Evolutionary conservation across 306 rosid species (phyloP), one percentile per base, ranked within the genome.

Genomic region (Cotoneaster glaucophyllus): DNA sequence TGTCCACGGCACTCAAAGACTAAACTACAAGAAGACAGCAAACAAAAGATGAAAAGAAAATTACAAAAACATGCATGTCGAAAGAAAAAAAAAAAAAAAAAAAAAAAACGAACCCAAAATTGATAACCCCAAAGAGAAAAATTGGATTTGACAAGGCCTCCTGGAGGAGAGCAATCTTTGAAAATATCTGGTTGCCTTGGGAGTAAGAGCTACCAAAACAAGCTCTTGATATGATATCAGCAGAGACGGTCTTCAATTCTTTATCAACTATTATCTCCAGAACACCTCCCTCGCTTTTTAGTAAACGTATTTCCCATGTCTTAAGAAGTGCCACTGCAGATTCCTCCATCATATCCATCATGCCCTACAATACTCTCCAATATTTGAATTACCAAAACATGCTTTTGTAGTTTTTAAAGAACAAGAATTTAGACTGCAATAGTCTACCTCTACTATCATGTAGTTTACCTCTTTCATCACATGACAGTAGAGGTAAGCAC

Each of bases 201-300:
- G 64, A 11, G 48, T 53, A 31, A 53, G 74, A 29, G 62, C 63
- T 70, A 39, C 64, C 74, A 11, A 70, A 52, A 70, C 64, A 70
- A 29, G 74, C 63, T 31, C 64, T 52, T 31, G 74, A 70, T 31
- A 70, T 53, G 64, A 70, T 70, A 52, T 70, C 74, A 29, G 45
- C 63, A 31, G 64, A 29, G 15, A 70, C 64, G 37, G 21, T 53
- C 74, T 70, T 70, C 64, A 70, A 53, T 15, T 52, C 74, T 2
- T 53, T 63, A 53, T 70, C 64, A 32, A 70, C 8, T 53, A 19
- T 17, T 22, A 70, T 53, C 31, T 52, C 64, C 63, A 52, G 28
- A 52, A 70, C 59, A 25, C 64, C 74, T 19, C 64, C 61, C 39
- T 53, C 25, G 19, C 64, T 22, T 52, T 70, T 45, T 29, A 4